These are phyloP conservation scores for Alternaria gansuensis DNA, from an alignment of 2,329 filamentous ascomycete species.

Conservation along the genomic window DNA sequence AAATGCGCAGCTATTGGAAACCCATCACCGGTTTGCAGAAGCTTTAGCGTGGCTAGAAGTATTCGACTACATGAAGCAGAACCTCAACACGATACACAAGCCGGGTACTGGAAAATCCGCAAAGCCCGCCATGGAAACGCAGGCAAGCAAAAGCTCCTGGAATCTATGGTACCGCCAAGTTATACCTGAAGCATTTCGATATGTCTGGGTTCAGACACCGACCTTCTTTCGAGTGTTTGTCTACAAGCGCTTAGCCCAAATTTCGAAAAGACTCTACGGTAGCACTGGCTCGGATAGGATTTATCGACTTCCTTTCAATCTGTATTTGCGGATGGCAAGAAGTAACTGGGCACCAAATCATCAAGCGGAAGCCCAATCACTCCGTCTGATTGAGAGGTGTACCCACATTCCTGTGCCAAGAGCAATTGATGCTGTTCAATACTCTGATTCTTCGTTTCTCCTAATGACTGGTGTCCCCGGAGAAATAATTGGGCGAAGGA, in stretches of 20 bases:
- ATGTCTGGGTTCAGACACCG: conserved; percentile 21
- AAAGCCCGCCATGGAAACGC: no score
- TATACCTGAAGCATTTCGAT: conserved; percentile 9
- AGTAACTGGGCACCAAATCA: conserved; percentile 27
- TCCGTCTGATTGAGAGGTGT: conserved; percentile 21
- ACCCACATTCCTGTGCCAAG: conserved; percentile 25
- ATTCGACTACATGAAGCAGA: conserved; percentile 21
- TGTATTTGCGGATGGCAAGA: conserved; percentile 25
- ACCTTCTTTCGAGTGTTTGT: conserved; percentile 23
- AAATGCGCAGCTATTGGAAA: conserved; percentile 22
- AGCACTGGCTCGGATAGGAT: conserved; percentile 24
- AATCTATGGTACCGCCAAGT: neutral
- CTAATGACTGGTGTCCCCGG: conserved; percentile 28
- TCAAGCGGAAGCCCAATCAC: conserved; percentile 25
- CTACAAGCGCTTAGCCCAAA: conserved; percentile 20
- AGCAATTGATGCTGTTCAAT: conserved; percentile 21
- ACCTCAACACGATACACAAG: neutral
- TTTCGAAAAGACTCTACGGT: conserved; percentile 16
- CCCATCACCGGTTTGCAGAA: conserved; percentile 20
- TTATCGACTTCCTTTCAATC: conserved; percentile 29
- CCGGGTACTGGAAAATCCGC: no score
- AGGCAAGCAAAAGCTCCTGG: no score
- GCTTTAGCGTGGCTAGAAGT: conserved; percentile 28
- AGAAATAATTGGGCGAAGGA: conserved; percentile 20
- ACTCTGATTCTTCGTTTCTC: conserved; percentile 26